Conservation (phyloP, 2,329 filamentous ascomycete species). For the Ophiosphaerella herpotricha region DNA sequence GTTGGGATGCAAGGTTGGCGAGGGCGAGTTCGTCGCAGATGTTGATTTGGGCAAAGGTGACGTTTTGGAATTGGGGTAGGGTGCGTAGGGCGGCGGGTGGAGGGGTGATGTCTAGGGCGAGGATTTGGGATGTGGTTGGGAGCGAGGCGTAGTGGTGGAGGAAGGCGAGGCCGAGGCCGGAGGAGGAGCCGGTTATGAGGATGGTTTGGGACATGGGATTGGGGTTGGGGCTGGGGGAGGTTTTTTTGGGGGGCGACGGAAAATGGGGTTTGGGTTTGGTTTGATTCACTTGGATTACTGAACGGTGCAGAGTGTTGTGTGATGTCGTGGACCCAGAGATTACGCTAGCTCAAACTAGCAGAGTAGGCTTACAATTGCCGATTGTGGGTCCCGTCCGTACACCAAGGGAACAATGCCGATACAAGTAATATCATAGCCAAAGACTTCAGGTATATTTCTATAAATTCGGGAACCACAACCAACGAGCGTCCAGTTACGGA, state of each 20-base stretch:
- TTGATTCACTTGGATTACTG: conserved; percentile 10
- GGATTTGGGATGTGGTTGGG: conserved; percentile 10
- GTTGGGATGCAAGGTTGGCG: conserved; percentile 14
- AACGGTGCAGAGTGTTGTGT: too few relatives aligned
- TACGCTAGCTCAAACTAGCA: too few relatives aligned
- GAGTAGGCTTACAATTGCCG: conserved; percentile 9
- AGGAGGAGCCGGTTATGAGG: conserved; percentile 90
- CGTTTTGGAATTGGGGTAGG: background rate
- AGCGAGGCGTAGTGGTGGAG: conserved; percentile 28
- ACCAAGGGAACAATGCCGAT: background rate
- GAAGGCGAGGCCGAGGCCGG: conserved; percentile 80
- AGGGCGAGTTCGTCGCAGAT: conserved; percentile 11
- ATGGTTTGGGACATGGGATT: conserved; percentile 59
- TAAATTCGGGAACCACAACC: background rate
- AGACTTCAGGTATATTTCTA: background rate
- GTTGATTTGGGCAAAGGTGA: conserved; percentile 14
- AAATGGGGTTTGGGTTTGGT: background rate
- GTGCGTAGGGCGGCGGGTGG: conserved; percentile 2
- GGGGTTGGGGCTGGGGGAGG: too few relatives aligned
- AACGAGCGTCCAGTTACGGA: background rate
- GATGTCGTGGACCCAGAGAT: too few relatives aligned
- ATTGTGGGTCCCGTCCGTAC: conserved; percentile 6
- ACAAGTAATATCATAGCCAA: background rate
- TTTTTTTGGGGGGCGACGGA: background rate
- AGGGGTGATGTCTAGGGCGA: conserved; percentile 27